Percentiles rank a stretch among this genome's conserved stretches.
phyloP scores from a whole-genome alignment of 1,284 basidiomycete species.

The Athelia psychrophila region DNA sequence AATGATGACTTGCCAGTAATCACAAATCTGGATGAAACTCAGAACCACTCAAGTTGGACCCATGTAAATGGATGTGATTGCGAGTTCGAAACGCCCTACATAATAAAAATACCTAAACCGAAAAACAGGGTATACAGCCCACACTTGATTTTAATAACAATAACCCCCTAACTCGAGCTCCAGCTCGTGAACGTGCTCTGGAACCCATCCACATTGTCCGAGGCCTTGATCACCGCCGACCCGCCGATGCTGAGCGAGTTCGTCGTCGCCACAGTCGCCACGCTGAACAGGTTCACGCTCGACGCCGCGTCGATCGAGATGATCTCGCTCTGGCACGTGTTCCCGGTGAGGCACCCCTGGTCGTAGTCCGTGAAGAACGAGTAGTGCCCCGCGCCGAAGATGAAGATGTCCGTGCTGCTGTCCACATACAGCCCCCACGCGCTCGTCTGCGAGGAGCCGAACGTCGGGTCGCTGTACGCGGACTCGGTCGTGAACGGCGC shows the following conservation, averaged over 20 bases:
- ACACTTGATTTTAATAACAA: too few relatives aligned
- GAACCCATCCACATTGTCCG: constrained; percentile 52
- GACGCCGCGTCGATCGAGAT: constrained; percentile 43
- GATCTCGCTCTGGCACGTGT: constrained; percentile 51
- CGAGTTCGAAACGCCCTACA: too few relatives aligned
- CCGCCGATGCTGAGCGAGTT: constrained; percentile 48
- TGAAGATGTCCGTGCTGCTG: constrained; percentile 53
- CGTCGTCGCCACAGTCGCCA: constrained; percentile 53
- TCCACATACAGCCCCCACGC: constrained; percentile 60
- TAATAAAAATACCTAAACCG: too few relatives aligned
- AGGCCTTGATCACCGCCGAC: constrained; percentile 39
- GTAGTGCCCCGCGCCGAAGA: constrained; percentile 71
- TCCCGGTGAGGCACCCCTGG: constrained; percentile 42
- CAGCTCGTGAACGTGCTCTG: constrained; percentile 44
- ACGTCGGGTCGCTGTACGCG: constrained; percentile 54
- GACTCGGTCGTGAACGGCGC: constrained; percentile 50
- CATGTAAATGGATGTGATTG: too few relatives aligned
- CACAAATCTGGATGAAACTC: too few relatives aligned
- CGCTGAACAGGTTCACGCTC: constrained; percentile 46
- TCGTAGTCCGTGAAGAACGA: constrained; percentile 46
- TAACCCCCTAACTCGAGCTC: constrained; percentile 12
- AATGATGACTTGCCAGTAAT: too few relatives aligned
- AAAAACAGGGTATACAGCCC: too few relatives aligned
- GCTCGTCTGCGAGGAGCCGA: constrained; percentile 30
- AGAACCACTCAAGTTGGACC: too few relatives aligned